These are phyloP conservation scores for Fraxinus xanthoxyloides DNA, from an alignment of 305 asterid genomes.

Conservation along the genomic window DNA sequence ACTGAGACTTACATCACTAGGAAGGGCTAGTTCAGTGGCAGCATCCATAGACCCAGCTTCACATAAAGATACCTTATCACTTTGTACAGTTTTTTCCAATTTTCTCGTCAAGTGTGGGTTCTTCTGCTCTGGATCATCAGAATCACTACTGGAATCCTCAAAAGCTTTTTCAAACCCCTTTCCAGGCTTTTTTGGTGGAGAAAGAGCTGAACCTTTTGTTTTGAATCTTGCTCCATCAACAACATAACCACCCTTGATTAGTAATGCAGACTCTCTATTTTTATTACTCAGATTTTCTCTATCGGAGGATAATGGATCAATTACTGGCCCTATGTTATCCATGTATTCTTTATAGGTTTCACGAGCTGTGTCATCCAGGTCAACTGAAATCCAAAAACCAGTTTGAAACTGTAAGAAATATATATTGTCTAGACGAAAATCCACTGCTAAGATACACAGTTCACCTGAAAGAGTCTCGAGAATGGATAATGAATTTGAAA, in stretches of 20 bases:
- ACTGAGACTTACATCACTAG: slow-evolving; percentile 64
- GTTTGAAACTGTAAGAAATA: slow-evolving; percentile 24
- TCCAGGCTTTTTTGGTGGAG: slow-evolving; percentile 55
- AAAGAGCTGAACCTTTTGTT: slow-evolving; percentile 41
- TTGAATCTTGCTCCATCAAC: slow-evolving; percentile 45
- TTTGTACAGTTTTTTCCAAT: slow-evolving; percentile 36
- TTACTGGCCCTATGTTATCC: slow-evolving; percentile 30
- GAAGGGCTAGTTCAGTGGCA: slow-evolving; percentile 53
- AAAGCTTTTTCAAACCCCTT: slow-evolving; percentile 39
- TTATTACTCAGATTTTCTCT: slow-evolving; percentile 34
- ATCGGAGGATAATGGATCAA: slow-evolving; percentile 42
- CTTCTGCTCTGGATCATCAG: slow-evolving; percentile 46
- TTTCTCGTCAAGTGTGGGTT: slow-evolving; percentile 32
- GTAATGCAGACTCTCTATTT: slow-evolving; percentile 44
- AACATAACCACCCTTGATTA: slow-evolving; percentile 40
- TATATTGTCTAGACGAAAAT: slow-evolving; percentile 14
- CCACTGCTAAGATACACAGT: slow-evolving; percentile 23
- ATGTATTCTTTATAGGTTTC: slow-evolving; percentile 45
- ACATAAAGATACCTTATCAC: slow-evolving; percentile 40
- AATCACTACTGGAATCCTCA: slow-evolving; percentile 51
- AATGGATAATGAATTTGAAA: slow-evolving; percentile 80
- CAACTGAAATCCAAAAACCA: slow-evolving; percentile 44
- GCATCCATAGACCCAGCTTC: slow-evolving; percentile 38
- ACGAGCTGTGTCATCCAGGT: slow-evolving; percentile 42
- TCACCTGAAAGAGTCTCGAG: slow-evolving; percentile 89